These are phyloP conservation scores for Phylloporus sp. DNA, from an alignment of 768 basidiomycete genomes.

Conservation along the genomic window DNA sequence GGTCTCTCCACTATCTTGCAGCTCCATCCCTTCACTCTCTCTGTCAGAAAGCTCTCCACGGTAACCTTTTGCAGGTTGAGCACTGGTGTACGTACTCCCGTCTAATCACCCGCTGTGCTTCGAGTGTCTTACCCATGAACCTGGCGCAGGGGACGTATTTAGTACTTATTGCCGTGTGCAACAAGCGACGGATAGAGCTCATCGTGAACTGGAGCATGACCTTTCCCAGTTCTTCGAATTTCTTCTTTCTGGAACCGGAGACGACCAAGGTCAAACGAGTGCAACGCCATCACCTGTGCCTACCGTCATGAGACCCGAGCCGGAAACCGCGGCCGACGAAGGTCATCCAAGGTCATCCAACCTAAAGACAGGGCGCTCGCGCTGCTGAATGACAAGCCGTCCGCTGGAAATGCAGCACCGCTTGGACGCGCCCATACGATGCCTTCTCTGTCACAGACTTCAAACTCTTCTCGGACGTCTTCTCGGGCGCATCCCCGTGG, in stretches of 20 bases:
- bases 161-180: not conserved
- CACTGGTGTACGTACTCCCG: constrained; percentile 13
- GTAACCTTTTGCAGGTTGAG: not conserved
- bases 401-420: not conserved
- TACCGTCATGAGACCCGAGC: no score
- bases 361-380: constrained; percentile 2
- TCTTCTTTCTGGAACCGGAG: not conserved
- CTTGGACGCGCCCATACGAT: constrained; percentile 17
- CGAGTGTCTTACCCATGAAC: constrained; percentile 1
- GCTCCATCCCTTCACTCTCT: constrained; percentile 4
- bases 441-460: constrained; percentile 6
- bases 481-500: not conserved
- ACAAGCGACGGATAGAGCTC: constrained; percentile 3
- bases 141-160: constrained; percentile 6
- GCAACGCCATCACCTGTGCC: not conserved
- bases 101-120: not conserved
- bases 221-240: constrained; percentile 1
- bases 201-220: not conserved
- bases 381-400: not conserved
- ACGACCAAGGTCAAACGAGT: not conserved
- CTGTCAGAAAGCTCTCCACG: constrained; percentile 1
- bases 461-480: not conserved
- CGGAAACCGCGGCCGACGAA: not conserved
- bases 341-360: no score
- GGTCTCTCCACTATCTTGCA: constrained; percentile 8